These are phyloP conservation scores for Drechslera avenae DNA, from an alignment of 2,329 filamentous ascomycete species.

Conservation along the genomic window DNA sequence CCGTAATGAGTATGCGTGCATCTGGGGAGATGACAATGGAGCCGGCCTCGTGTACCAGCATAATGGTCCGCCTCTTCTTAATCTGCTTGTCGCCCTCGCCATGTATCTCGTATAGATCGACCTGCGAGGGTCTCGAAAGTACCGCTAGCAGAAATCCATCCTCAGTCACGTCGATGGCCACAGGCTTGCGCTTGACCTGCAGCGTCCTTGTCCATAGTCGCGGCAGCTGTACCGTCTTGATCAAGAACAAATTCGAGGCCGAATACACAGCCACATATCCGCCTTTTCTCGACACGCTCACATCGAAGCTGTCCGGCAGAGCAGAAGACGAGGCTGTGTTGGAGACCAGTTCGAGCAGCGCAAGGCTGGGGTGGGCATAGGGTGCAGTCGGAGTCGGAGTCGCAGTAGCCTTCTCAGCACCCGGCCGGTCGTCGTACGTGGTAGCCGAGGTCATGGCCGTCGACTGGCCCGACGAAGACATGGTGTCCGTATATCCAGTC, in stretches of 20 bases:
- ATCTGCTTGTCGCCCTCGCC: slow-evolving; percentile 55
- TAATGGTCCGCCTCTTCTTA: slow-evolving; percentile 73
- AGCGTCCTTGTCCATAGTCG: slow-evolving; percentile 45
- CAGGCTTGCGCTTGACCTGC: slow-evolving; percentile 46
- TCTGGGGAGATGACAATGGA: slow-evolving; percentile 81
- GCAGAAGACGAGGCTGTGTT: slow-evolving; percentile 48
- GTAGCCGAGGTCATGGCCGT: slow-evolving; percentile 45
- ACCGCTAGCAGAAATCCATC: slow-evolving; percentile 78
- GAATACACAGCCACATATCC: slow-evolving; percentile 46
- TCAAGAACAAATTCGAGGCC: slow-evolving; percentile 46
- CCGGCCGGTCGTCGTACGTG: slow-evolving; percentile 34
- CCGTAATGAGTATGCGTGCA: slow-evolving; percentile 80
- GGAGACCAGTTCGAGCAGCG: slow-evolving; percentile 46
- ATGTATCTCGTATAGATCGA: slow-evolving; percentile 79
- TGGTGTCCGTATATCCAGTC: slow-evolving; percentile 32
- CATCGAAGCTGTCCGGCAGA: slow-evolving; percentile 46
- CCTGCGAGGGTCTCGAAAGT: slow-evolving; percentile 78
- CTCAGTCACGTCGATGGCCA: slow-evolving; percentile 76
- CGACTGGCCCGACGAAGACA: slow-evolving; percentile 39
- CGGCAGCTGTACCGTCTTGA: slow-evolving; percentile 45
- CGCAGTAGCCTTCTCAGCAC: slow-evolving; percentile 21
- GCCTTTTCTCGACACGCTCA: slow-evolving; percentile 45
- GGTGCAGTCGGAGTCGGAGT: slow-evolving; percentile 27
- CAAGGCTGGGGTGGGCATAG: slow-evolving; percentile 41
- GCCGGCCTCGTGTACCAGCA: slow-evolving; percentile 77